Evolutionary conservation across 306 rosid genomes (phyloP), one percentile per base, ranked within the genome.

Genomic region (Chamaecrista fasciculata): DNA sequence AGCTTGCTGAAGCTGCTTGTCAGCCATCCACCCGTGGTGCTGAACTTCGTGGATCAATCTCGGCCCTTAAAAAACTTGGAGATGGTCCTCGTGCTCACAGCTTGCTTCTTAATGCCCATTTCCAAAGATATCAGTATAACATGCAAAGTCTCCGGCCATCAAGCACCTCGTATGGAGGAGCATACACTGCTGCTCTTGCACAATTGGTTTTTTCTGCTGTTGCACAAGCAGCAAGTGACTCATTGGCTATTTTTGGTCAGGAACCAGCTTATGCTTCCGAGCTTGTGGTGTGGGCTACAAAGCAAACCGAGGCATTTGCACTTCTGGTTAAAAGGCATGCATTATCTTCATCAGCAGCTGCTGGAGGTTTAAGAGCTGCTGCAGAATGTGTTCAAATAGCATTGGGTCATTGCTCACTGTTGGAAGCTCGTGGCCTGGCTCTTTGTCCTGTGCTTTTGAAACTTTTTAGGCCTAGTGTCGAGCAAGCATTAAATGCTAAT

Each of bases 331-430:
- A 88, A 86, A 86, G 98, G 63, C 97, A 93, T 61, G 98, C 97
- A 11, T 80, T 93, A 66, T 96, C 97, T 77, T 93, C 98, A 23
- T 88, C 98, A 57, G 97, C 98, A 39, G 98, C 98, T 26, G 98
- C 98, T 58, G 98, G 98, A 59, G 98, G 98, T 24, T 82, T 93
- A 68, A 85, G 98, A 86, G 98, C 98, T 80, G 97, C 98, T 36
- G 98, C 97, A 11, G 98, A 93, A 84, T 93, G 98, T 82, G 98
- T 93, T 77, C 98, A 93, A 82, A 93, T 93, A 83, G 98, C 98
- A 65, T 71, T 93, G 76, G 97, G 98, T 74, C 98, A 93, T 80
- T 93, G 98, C 79, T 90, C 91, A 53, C 82, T 93, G 81, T 73
- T 93, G 85, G 98, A 93, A 82, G 89, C 85, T 78, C 94, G 96